A percentile compares a stretch with the other conserved stretches of the same genome.
Evolutionary conservation across 805 yeast genomes (phyloP).

Genomic region (Blastobotrys robertii): DNA sequence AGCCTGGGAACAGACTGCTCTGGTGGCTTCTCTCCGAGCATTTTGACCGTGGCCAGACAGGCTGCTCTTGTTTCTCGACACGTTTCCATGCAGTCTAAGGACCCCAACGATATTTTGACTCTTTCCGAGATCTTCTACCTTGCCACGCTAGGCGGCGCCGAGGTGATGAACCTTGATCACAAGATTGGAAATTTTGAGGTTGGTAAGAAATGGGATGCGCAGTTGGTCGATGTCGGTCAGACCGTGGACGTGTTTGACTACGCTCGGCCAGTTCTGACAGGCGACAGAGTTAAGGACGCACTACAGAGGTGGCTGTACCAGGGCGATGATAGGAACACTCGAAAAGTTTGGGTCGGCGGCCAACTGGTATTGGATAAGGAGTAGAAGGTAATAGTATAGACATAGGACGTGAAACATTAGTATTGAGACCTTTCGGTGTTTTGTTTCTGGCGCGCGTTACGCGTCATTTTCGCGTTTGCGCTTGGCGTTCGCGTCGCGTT

Average conservation of each 20-base stretch:
- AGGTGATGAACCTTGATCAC: conserved; percentile 48
- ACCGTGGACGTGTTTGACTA: conserved; percentile 36
- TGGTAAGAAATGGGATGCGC: conserved; percentile 82
- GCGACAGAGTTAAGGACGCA: conserved; percentile 46
- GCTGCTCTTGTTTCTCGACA: conserved; percentile 66
- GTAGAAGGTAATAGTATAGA: background rate
- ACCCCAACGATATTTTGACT: conserved; percentile 41
- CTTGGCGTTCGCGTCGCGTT: no score
- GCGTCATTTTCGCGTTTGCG: no score
- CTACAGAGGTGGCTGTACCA: conserved; percentile 84
- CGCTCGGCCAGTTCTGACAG: conserved; percentile 35
- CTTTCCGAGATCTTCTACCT: conserved; percentile 66
- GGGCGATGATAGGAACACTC: conserved; percentile 88
- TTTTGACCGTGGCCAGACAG: conserved; percentile 55
- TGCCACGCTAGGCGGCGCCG: conserved; percentile 88
- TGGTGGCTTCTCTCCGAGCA: conserved; percentile 64
- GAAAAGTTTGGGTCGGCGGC: conserved; percentile 78
- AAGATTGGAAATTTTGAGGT: conserved; percentile 58
- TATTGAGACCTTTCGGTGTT: no score
- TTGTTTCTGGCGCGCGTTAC: no score
- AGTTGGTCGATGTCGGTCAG: conserved; percentile 65
- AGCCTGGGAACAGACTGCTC: conserved; percentile 75
- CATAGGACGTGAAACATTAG: no score
- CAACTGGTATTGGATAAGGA: conserved; percentile 43
- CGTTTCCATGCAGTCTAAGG: conserved; percentile 45